Evolutionary conservation across 257 asterid genomes (phyloP), one percentile per base, ranked within the genome.

Genomic region (Thymus quinquecostatus): DNA sequence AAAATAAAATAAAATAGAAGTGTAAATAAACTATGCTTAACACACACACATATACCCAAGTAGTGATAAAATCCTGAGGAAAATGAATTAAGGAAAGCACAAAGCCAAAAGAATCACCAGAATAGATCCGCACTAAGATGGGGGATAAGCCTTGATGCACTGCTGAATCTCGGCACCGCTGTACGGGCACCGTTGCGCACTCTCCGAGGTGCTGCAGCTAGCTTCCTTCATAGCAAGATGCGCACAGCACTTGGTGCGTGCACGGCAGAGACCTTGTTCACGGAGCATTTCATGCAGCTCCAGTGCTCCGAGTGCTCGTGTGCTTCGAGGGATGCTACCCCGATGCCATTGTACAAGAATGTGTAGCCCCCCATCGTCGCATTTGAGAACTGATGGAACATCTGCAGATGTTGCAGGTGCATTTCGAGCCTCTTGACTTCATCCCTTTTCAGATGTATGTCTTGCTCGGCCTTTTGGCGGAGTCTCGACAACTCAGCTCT

Each of bases 211-310:
- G 49, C 49, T 36, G 66, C 49, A 36, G 66, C 48, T 14, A 36
- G 66, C 48, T 14, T 48, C 48, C 66, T 60, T 36, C 66, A 13
- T 60, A 21, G 49, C 66, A 61, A 32, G 0, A 2, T 9, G 47
- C 28, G 48, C 66, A 61, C 50, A 38, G 2, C 66, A 61, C 66
- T 40, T 61, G 50, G 50, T 61, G 66, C 14, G 66, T 9, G 66
- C 66, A 61, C 14, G 67, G 67, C 51, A 61, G 53, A 62, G 3
- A 60, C 66, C 1, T 36, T 49, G 8, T 60, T 60, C 9, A 48
- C 40, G 9, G 2, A 60, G 49, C 66, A 60, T n/a, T 2, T 36
- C 66, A 60, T 60, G 33, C 66, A 60, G n/a, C 14, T 9, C 66
- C 66, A 61, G 34, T 36, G 68, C 53, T 8, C 43, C 2, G 36